A percentile compares a stretch with the other conserved stretches of the same genome.
phyloP scores from a whole-genome alignment of 805 yeast genomes.

The Wilhelminamyces savonicus region DNA sequence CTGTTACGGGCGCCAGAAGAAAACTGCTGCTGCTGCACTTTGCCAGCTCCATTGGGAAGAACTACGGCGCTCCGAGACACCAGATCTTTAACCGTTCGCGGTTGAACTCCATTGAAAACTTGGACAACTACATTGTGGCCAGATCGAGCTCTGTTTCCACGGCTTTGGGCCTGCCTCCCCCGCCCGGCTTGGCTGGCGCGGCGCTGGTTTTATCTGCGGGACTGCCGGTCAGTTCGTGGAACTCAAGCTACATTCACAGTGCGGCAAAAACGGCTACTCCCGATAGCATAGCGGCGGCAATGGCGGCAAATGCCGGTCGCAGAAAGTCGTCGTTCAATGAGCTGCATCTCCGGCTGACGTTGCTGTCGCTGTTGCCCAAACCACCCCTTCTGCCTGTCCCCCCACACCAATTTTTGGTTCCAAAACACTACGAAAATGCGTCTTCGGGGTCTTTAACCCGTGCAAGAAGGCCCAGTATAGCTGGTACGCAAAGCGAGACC shows the following conservation, averaged over 20 bases:
- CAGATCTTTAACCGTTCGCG: conserved; percentile 33
- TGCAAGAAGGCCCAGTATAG: background rate
- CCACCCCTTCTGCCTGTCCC: conserved; percentile 1
- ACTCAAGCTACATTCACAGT: conserved; percentile 4
- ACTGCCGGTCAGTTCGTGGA: conserved; percentile 20
- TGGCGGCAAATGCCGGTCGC: conserved; percentile 13
- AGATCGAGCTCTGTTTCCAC: conserved; percentile 26
- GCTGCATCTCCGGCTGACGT: conserved; percentile 36
- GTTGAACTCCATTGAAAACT: conserved; percentile 35
- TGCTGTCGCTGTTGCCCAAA: conserved; percentile 20
- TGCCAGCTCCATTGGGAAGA: conserved; percentile 8
- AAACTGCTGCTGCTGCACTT: conserved; percentile 21
- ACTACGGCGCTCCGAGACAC: conserved; percentile 18
- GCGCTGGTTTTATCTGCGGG: conserved; percentile 11
- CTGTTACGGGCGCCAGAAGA: conserved; percentile 11
- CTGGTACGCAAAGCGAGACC: conserved; percentile 52
- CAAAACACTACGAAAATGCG: too few species aligned
- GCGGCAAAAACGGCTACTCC: conserved; percentile 7
- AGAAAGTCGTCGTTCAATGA: conserved; percentile 39
- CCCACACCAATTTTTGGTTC: too few species aligned
- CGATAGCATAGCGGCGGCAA: conserved; percentile 14
- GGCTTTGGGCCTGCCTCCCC: conserved; percentile 32
- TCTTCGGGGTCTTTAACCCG: too few species aligned
- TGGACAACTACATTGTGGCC: conserved; percentile 36
- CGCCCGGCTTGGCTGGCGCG: conserved; percentile 11